These are phyloP conservation scores for Curvularia spicifera DNA, from an alignment of 2,329 filamentous ascomycete genomes.

Conservation along the genomic window DNA sequence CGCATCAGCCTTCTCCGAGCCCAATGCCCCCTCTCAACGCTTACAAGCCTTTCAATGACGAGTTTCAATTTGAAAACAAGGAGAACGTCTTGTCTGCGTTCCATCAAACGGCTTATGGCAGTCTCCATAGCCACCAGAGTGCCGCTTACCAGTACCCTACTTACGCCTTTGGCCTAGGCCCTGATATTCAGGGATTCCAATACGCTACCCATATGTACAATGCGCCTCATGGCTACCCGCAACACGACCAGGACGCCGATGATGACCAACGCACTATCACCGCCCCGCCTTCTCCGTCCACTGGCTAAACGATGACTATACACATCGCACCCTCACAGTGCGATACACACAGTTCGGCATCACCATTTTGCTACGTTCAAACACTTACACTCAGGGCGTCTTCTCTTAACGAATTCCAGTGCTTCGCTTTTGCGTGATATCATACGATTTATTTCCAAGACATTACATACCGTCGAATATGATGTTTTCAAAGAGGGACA, in stretches of 20 bases:
- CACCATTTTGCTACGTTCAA: constrained; percentile 25
- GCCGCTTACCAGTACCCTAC: constrained; percentile 36
- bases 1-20: constrained; percentile 34
- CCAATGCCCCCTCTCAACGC: constrained; percentile 32
- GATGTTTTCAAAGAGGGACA: constrained; percentile 12
- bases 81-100: constrained; percentile 39
- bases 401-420: constrained; percentile 4
- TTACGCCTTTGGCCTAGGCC: constrained; percentile 38
- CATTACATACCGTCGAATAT: constrained; percentile 28
- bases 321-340: not conserved
- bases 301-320: constrained; percentile 24
- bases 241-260: constrained; percentile 38
- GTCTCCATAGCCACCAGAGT: constrained; percentile 34
- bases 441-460: constrained; percentile 22
- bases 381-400: constrained; percentile 18
- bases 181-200: constrained; percentile 39
- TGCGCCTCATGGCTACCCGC: constrained; percentile 31
- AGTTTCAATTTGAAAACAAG: constrained; percentile 44
- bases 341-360: constrained; percentile 6
- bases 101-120: constrained; percentile 33
- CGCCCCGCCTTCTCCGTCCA: constrained; percentile 46
- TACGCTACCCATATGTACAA: constrained; percentile 37
- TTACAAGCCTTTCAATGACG: constrained; percentile 40
- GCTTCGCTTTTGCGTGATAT: constrained; percentile 2
- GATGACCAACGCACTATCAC: constrained; percentile 48